A percentile compares a stretch with the other conserved stretches of the same genome.
Conservation (phyloP, 148 eudicot species). For the Linanthus parryae region DNA sequence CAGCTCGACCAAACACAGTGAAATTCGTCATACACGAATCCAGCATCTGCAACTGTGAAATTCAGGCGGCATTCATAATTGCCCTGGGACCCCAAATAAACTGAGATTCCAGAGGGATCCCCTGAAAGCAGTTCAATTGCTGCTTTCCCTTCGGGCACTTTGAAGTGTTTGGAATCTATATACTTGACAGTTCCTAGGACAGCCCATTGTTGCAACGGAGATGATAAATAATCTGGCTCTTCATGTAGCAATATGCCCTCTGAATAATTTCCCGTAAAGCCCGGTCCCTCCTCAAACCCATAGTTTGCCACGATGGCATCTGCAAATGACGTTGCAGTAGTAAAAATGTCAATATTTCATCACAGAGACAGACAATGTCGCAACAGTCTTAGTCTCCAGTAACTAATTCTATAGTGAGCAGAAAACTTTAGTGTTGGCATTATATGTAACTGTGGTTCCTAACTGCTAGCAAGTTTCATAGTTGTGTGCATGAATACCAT, state of each 20-base stretch:
- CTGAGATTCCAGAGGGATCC: slow-evolving; percentile 8
- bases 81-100: neutral
- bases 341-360: neutral
- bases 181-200: slow-evolving; percentile 11
- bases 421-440: neutral
- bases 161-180: slow-evolving; percentile 12
- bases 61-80: slow-evolving; percentile 1
- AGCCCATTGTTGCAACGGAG: slow-evolving; percentile 12
- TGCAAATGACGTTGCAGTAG: neutral
- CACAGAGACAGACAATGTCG: too few species aligned
- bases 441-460: neutral
- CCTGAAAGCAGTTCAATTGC: slow-evolving; percentile 14
- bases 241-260: slow-evolving; percentile 10
- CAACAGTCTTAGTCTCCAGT: too few species aligned
- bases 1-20: neutral
- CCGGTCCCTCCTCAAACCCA: slow-evolving; percentile 15
- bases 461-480: too few species aligned
- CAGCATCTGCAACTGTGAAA: slow-evolving; percentile 15
- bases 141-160: slow-evolving; percentile 13
- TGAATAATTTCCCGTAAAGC: slow-evolving; percentile 6
- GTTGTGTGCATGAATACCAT: too few species aligned
- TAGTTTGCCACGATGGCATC: slow-evolving; percentile 5
- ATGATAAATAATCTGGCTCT: neutral
- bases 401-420: neutral
- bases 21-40: slow-evolving; percentile 14